These are phyloP conservation scores for Pontederia paniculata DNA, from an alignment of 176 grass and related monocot species.

Conservation along the genomic window DNA sequence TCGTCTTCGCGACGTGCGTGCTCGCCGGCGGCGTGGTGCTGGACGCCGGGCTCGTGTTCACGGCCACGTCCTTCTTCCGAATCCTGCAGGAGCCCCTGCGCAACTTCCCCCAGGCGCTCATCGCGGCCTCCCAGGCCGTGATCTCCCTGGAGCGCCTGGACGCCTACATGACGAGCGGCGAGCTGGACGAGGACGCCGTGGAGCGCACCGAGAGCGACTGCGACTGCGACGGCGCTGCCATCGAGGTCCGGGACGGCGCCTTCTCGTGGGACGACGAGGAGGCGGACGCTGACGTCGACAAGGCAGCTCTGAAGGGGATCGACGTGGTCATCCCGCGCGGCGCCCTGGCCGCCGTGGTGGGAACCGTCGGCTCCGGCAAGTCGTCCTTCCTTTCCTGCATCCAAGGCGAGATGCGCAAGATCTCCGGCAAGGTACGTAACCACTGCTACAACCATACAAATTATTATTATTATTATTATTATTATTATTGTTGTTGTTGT, in stretches of 20 bases:
- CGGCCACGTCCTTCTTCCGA: conserved; percentile 72
- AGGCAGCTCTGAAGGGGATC: conserved; percentile 45
- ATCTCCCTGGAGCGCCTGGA: conserved; percentile 61
- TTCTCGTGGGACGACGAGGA: conserved; percentile 84
- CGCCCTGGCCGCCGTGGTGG: conserved; percentile 60
- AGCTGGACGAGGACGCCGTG: conserved; percentile 61
- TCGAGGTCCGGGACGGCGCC: conserved; percentile 42
- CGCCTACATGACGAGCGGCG: conserved; percentile 68
- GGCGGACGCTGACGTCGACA: conserved; percentile 7
- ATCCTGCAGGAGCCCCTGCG: conserved; percentile 90
- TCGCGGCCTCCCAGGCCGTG: conserved; percentile 80
- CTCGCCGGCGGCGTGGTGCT: conserved; percentile 24
- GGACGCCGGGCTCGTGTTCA: conserved; percentile 90
- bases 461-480: neutral
- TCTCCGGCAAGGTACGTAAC: conserved; percentile 59
- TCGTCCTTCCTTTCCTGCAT: conserved; percentile 75
- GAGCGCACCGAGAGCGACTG: conserved; percentile 19
- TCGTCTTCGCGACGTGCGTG: conserved; percentile 76
- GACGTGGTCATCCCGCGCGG: conserved; percentile 45
- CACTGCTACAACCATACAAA: neutral
- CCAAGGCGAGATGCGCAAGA: conserved; percentile 82
- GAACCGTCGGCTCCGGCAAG: conserved; percentile 84
- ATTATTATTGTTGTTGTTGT: too few relatives aligned
- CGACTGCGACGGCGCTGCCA: conserved; percentile 24
- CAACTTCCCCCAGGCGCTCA: conserved; percentile 91